These are phyloP conservation scores for Emydomyces testavorans DNA, from an alignment of 2,329 filamentous ascomycete genomes.

Conservation along the genomic window DNA sequence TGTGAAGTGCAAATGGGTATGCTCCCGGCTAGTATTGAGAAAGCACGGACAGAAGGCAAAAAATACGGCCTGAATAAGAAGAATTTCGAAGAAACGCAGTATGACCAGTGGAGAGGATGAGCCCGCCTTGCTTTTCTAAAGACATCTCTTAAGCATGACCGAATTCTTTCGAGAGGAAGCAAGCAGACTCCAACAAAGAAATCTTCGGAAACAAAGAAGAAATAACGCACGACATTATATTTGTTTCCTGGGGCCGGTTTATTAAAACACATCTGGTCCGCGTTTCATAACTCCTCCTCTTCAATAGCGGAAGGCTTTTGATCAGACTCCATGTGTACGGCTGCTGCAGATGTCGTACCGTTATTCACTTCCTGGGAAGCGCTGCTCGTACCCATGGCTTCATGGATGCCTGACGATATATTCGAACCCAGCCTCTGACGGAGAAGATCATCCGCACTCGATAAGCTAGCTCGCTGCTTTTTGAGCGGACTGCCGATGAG, in stretches of 20 bases:
- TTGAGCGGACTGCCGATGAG: constrained; percentile 39
- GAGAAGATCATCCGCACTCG: constrained; percentile 32
- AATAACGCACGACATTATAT: neutral
- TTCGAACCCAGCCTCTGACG: constrained; percentile 32
- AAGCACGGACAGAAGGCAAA: neutral
- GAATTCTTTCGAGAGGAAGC: neutral
- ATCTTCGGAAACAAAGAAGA: neutral
- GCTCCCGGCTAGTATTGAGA: neutral
- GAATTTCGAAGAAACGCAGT: neutral
- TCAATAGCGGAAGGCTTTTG: constrained; percentile 7
- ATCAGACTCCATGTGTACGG: constrained; percentile 7
- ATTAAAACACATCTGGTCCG: neutral
- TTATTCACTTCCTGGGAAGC: neutral
- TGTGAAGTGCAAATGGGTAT: neutral
- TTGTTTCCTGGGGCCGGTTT: neutral
- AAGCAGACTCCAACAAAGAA: neutral
- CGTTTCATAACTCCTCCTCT: constrained; percentile 13
- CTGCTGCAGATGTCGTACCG: constrained; percentile 1
- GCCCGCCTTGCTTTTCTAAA: neutral
- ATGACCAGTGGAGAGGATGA: neutral
- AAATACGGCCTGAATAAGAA: neutral
- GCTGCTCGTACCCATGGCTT: constrained; percentile 22
- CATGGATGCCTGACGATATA: constrained; percentile 30
- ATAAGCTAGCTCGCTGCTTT: constrained; percentile 38
- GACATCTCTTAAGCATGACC: neutral